A percentile compares a stretch with the other conserved stretches of the same genome.
phyloP scores from a whole-genome alignment of 2,329 filamentous ascomycete species.

The Scedosporium dehoogii region DNA sequence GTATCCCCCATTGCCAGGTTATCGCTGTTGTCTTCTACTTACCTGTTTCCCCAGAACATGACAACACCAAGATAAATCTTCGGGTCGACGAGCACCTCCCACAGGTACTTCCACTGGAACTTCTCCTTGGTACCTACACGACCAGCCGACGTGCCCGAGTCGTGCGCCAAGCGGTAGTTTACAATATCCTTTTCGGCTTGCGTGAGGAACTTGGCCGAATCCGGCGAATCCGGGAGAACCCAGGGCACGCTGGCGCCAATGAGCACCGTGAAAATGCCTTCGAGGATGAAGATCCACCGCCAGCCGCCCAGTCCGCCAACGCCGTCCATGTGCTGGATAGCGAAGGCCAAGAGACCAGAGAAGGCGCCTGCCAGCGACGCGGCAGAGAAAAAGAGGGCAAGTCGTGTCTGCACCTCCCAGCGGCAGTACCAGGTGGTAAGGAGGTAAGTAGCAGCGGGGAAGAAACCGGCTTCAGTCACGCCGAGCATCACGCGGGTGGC shows the following conservation, averaged over 20 bases:
- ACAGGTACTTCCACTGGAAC: slow-evolving; percentile 67
- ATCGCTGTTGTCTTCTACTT: neutral
- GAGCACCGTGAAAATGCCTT: slow-evolving; percentile 60
- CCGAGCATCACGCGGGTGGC: slow-evolving; percentile 6
- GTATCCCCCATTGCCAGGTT: neutral
- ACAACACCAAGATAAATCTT: slow-evolving; percentile 58
- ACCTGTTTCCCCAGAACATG: slow-evolving; percentile 45
- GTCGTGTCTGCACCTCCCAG: slow-evolving; percentile 43
- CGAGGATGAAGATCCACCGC: slow-evolving; percentile 60
- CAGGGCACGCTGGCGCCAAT: slow-evolving; percentile 60
- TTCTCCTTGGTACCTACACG: slow-evolving; percentile 57
- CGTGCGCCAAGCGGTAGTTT: slow-evolving; percentile 57
- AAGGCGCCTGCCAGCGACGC: slow-evolving; percentile 73
- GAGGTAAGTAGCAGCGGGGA: slow-evolving; percentile 26
- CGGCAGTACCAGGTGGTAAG: slow-evolving; percentile 50
- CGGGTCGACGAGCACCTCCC: slow-evolving; percentile 66
- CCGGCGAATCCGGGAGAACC: slow-evolving; percentile 71
- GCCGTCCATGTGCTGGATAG: slow-evolving; percentile 60
- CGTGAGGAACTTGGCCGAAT: slow-evolving; percentile 42
- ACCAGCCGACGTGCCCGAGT: slow-evolving; percentile 25
- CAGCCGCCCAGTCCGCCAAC: slow-evolving; percentile 48
- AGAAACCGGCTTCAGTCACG: slow-evolving; percentile 11
- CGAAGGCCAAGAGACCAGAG: slow-evolving; percentile 61
- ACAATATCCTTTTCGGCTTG: neutral
- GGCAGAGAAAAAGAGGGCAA: slow-evolving; percentile 73